Conservation (phyloP, 805 yeast species). For the Starmerella vaccinii region DNA sequence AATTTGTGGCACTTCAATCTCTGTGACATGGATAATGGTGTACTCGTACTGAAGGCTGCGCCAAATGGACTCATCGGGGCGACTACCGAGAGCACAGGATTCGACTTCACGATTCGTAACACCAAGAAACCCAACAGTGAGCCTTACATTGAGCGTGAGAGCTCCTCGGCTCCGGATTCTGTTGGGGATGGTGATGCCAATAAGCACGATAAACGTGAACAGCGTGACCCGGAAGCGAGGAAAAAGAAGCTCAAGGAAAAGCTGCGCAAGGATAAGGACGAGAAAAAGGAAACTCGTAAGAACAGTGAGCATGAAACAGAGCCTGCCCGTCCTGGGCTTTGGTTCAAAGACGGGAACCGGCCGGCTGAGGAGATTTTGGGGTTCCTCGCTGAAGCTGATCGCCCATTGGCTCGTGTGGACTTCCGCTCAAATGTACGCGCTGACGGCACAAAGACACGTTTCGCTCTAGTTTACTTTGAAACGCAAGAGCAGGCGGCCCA, state of each 20-base stretch:
- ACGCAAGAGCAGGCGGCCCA: constrained; percentile 31
- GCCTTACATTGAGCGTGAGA: background rate
- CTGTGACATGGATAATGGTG: constrained; percentile 50
- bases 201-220: background rate
- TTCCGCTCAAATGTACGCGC: constrained; percentile 24
- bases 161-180: background rate
- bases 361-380: constrained; percentile 28
- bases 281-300: constrained; percentile 1
- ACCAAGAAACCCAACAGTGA: background rate
- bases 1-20: constrained; percentile 70
- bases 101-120: constrained; percentile 47
- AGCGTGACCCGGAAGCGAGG: constrained; percentile 6
- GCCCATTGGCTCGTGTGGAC: constrained; percentile 25
- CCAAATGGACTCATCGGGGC: background rate
- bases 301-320: constrained; percentile 1
- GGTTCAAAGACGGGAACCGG: constrained; percentile 34
- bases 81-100: constrained; percentile 36
- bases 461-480: constrained; percentile 33
- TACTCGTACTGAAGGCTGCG: constrained; percentile 35
- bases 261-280: constrained; percentile 6
- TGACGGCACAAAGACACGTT: constrained; percentile 27
- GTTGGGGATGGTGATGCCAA: background rate
- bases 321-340: constrained; percentile 30
- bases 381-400: constrained; percentile 30
- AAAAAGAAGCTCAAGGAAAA: constrained; percentile 1